Conservation (phyloP, 805 yeast genomes). For the Komagataella ulmi region DNA sequence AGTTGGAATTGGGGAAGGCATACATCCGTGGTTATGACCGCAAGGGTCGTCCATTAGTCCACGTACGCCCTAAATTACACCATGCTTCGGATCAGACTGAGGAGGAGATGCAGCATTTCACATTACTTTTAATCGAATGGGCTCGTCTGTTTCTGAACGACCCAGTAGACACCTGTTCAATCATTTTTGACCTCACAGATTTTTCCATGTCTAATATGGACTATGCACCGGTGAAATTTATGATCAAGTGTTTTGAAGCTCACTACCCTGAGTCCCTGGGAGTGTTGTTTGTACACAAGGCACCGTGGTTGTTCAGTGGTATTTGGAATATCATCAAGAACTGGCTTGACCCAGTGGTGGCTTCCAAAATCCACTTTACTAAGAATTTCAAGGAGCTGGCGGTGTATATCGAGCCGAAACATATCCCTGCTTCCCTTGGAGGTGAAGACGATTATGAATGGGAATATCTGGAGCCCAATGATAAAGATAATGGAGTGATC, state of each 20-base stretch:
- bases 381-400: conserved; percentile 54
- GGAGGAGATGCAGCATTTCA: conserved; percentile 63
- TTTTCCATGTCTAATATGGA: conserved; percentile 91
- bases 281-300: conserved; percentile 72
- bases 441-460: conserved; percentile 52
- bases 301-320: conserved; percentile 94
- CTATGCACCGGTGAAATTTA: conserved; percentile 78
- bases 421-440: conserved; percentile 62
- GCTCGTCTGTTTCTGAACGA: conserved; percentile 64
- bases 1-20: conserved; percentile 58
- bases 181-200: conserved; percentile 76
- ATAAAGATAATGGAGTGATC: conserved; percentile 38
- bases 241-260: conserved; percentile 83
- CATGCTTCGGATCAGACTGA: conserved; percentile 51
- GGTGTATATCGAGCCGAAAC: conserved; percentile 41
- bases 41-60: conserved; percentile 65
- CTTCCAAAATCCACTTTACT: conserved; percentile 79
- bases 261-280: conserved; percentile 95
- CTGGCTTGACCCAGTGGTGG: conserved; percentile 96
- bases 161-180: conserved; percentile 68
- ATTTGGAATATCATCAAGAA: conserved; percentile 87
- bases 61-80: conserved; percentile 71
- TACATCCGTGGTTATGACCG: conserved; percentile 63
- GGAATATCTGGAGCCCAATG: conserved; percentile 48
- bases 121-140: conserved; percentile 67